A percentile compares a stretch with the other conserved stretches of the same genome.
Conservation (phyloP, 805 yeast genomes). For the Cyberlindnera mrakii region DNA sequence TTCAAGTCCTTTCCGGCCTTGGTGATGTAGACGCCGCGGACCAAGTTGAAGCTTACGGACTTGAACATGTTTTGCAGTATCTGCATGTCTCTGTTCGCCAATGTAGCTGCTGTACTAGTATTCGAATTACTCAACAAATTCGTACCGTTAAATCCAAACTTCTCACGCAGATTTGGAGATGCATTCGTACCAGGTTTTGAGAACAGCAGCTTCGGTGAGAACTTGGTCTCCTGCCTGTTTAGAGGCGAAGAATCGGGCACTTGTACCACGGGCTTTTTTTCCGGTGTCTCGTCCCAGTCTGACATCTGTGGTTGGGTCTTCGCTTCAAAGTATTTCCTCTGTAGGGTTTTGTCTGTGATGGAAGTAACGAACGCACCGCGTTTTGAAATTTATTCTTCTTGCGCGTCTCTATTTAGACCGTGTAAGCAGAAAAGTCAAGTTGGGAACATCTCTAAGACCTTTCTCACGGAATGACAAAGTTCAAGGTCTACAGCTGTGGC, state of each 20-base stretch:
- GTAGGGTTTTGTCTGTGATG: background rate
- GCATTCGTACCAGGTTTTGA: constrained; percentile 2
- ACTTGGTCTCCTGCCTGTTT: constrained; percentile 5
- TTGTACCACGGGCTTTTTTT: constrained; percentile 31
- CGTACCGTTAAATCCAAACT: constrained; percentile 35
- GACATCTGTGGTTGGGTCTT: constrained; percentile 2
- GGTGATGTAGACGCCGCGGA: constrained; percentile 33
- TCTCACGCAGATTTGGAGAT: constrained; percentile 29
- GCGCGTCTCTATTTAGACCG: too few species aligned
- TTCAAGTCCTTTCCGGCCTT: constrained; percentile 29
- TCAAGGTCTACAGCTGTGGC: constrained; percentile 54
- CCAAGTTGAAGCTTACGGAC: constrained; percentile 27
- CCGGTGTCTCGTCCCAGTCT: constrained; percentile 15
- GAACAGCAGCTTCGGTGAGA: constrained; percentile 15
- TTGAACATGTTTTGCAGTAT: constrained; percentile 25
- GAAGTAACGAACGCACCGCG: background rate
- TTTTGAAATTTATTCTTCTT: too few species aligned
- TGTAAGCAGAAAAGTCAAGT: too few species aligned
- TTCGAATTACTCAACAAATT: constrained; percentile 11
- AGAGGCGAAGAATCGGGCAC: constrained; percentile 47
- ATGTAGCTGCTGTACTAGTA: constrained; percentile 3
- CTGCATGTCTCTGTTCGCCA: constrained; percentile 18
- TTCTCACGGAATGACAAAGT: constrained; percentile 1
- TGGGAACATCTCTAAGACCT: too few species aligned
- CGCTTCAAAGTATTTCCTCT: background rate